phyloP scores from a whole-genome alignment of 108 stramenopile genomes.

The Mediolabrus comicus region DNA sequence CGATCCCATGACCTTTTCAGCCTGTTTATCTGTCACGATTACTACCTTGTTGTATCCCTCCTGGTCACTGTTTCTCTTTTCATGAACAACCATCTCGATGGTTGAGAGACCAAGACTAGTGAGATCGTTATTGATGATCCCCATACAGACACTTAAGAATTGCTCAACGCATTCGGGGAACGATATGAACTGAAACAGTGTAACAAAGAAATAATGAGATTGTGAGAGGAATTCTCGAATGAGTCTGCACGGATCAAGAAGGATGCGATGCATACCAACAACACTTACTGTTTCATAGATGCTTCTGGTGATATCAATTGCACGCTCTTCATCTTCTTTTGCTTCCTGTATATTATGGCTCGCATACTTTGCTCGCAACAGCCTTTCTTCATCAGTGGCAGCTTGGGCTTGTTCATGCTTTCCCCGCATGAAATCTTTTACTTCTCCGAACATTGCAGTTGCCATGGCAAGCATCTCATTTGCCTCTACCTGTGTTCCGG shows the following conservation, averaged over 20 bases:
- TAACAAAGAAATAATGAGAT: background rate
- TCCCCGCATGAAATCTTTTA: slow-evolving; percentile 6
- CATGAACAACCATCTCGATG: slow-evolving; percentile 24
- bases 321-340: slow-evolving; percentile 19
- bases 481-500: background rate
- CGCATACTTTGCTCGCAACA: slow-evolving; percentile 8
- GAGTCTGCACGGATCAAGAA: background rate
- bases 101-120: slow-evolving; percentile 7
- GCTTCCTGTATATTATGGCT: slow-evolving; percentile 5
- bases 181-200: slow-evolving; percentile 8
- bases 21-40: slow-evolving; percentile 16
- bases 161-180: slow-evolving; percentile 33
- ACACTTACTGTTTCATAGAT: slow-evolving; percentile 28
- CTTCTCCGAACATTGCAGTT: slow-evolving; percentile 22
- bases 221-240: background rate
- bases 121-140: slow-evolving; percentile 11
- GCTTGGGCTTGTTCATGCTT: background rate
- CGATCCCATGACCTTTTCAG: slow-evolving; percentile 13
- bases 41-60: slow-evolving; percentile 40
- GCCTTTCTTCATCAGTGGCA: background rate
- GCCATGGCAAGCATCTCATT: slow-evolving; percentile 17
- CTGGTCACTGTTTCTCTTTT: slow-evolving; percentile 28
- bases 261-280: background rate
- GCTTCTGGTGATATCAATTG: slow-evolving; percentile 12
- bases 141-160: slow-evolving; percentile 17